These are phyloP conservation scores for Barnettozyma hawaiiensis DNA, from an alignment of 1,139 yeast species.

Conservation along the genomic window DNA sequence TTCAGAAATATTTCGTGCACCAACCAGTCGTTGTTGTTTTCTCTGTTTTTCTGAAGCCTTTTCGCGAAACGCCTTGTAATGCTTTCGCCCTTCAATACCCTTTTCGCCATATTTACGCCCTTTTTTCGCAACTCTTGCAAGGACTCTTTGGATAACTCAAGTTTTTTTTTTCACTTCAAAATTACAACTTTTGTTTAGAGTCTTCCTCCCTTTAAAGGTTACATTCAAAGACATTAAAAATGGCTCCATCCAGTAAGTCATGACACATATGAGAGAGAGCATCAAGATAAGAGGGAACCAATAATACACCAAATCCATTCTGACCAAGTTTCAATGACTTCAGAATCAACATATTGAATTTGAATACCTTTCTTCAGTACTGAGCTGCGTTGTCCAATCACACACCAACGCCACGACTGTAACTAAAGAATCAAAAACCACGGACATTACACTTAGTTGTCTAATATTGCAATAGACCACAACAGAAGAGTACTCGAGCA, in stretches of 20 bases:
- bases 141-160: conserved; percentile 12
- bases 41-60: too few species aligned
- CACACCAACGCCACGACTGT: too few species aligned
- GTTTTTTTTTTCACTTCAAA: conserved; percentile 14
- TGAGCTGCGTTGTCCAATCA: too few species aligned
- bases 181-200: conserved; percentile 11
- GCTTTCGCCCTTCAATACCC: too few species aligned
- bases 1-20: not conserved
- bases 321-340: not conserved
- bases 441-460: too few species aligned
- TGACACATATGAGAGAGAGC: not conserved
- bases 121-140: not conserved
- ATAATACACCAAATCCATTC: not conserved
- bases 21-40: too few species aligned
- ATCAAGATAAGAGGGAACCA: not conserved
- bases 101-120: not conserved
- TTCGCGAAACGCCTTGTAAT: not conserved
- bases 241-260: conserved; percentile 50
- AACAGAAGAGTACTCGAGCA: too few species aligned
- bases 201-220: conserved; percentile 12
- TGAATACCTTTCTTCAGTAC: too few species aligned
- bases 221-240: conserved; percentile 28
- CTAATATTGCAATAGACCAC: too few species aligned
- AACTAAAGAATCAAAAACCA: too few species aligned
- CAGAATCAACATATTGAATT: too few species aligned